A percentile compares a stretch with the other conserved stretches of the same genome.
Evolutionary conservation across 2,329 filamentous ascomycete species (phyloP).

Genomic region (Domatiomyces catenatus): DNA sequence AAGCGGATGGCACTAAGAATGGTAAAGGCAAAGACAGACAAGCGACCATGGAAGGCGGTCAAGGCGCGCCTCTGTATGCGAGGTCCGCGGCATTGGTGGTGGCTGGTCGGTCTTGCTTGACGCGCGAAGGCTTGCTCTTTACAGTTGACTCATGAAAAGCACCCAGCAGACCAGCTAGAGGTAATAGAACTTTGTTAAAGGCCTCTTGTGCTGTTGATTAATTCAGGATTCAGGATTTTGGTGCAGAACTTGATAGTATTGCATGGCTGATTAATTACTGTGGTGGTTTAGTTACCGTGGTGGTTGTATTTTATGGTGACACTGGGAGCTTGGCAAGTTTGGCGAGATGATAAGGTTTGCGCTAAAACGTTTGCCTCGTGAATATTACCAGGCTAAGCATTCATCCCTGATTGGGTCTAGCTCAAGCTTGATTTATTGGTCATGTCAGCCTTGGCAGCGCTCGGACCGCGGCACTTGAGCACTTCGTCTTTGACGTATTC

Average conservation of each 20-base stretch:
- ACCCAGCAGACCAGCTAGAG: background rate
- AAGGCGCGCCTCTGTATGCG: background rate
- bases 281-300: no score
- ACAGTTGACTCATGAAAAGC: background rate
- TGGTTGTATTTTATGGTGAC: background rate
- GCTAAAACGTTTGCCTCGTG: background rate
- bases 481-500: background rate
- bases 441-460: background rate
- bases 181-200: background rate
- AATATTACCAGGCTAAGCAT: no score
- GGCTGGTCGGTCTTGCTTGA: background rate
- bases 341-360: background rate
- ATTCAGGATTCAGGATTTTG: background rate
- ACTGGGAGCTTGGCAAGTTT: background rate
- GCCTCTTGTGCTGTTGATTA: background rate
- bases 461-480: background rate
- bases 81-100: background rate
- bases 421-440: background rate
- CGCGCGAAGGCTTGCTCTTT: background rate
- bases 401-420: no score
- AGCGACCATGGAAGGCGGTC: background rate
- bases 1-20: slow-evolving; percentile 13
- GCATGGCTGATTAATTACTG: no score
- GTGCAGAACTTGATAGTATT: no score
- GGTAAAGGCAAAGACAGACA: slow-evolving; percentile 3